Conservation (phyloP, 805 yeast genomes). For the Kodamaea kakaduensis region DNA sequence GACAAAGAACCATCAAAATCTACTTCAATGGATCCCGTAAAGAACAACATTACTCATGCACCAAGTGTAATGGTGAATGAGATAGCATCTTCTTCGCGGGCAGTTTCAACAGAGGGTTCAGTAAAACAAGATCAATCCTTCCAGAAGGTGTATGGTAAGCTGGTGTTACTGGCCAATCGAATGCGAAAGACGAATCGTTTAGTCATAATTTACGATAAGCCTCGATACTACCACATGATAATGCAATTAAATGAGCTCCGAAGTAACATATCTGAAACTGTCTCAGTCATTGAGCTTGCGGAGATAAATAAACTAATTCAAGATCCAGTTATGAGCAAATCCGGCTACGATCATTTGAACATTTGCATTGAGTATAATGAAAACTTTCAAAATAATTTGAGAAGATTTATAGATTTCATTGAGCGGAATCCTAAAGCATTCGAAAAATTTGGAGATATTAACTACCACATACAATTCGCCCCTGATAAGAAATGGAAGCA, state of each 20-base stretch:
- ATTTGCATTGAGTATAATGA: constrained; percentile 31
- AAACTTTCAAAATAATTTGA: constrained; percentile 24
- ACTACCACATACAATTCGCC: constrained; percentile 35
- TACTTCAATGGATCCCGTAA: no score
- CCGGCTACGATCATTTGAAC: constrained; percentile 21
- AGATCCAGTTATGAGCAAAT: constrained; percentile 12
- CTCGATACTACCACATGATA: constrained; percentile 25
- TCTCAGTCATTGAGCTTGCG: constrained; percentile 17
- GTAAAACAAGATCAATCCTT: not conserved
- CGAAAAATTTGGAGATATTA: constrained; percentile 19
- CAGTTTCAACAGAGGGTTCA: no score
- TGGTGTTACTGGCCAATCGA: not conserved
- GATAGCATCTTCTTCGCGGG: no score
- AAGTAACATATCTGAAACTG: constrained; percentile 14
- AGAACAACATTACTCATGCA: no score
- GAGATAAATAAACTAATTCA: constrained; percentile 17
- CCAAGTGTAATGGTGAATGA: no score
- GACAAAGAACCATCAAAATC: no score
- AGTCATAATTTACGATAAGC: constrained; percentile 24
- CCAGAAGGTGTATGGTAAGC: not conserved
- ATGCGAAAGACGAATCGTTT: constrained; percentile 12
- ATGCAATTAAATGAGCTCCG: constrained; percentile 22
- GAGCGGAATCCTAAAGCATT: constrained; percentile 12
- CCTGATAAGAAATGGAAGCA: constrained; percentile 27
- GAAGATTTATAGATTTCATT: constrained; percentile 20